Conservation (phyloP, 2,329 filamentous ascomycete species). For the Hymenoscyphus linearis region DNA sequence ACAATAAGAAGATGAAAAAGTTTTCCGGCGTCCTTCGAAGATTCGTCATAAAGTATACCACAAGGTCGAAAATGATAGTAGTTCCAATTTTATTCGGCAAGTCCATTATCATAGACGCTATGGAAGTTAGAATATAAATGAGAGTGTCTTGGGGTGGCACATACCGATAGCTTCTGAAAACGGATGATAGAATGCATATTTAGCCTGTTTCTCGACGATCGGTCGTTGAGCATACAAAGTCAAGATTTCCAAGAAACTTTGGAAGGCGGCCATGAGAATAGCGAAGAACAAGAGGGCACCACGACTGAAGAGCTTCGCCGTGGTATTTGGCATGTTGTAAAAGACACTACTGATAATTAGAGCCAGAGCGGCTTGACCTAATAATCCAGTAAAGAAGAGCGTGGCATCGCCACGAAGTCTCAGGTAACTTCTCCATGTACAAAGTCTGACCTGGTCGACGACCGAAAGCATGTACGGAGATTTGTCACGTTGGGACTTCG, state of each 20-base stretch:
- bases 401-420: conserved; percentile 71
- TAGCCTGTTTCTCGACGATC: conserved; percentile 84
- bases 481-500: conserved; percentile 47
- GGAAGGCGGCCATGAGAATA: conserved; percentile 60
- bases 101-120: conserved; percentile 76
- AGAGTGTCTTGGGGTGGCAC: background rate
- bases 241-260: conserved; percentile 62
- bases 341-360: conserved; percentile 58
- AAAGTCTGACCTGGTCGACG: conserved; percentile 70
- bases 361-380: conserved; percentile 42
- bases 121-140: background rate
- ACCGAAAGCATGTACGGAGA: conserved; percentile 83
- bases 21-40: conserved; percentile 66
- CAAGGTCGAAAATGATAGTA: conserved; percentile 67
- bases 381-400: conserved; percentile 49
- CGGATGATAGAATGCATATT: conserved; percentile 87
- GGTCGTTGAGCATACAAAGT: conserved; percentile 77
- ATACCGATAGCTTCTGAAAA: conserved; percentile 71
- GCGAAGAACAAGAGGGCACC: conserved; percentile 64
- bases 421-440: conserved; percentile 74
- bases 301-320: conserved; percentile 55
- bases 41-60: conserved; percentile 83
- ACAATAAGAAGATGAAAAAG: conserved; percentile 71
- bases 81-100: conserved; percentile 69
- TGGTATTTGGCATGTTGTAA: conserved; percentile 51